Evolutionary conservation across 306 rosid species (phyloP).

Genomic region (Medicago lupulina): DNA sequence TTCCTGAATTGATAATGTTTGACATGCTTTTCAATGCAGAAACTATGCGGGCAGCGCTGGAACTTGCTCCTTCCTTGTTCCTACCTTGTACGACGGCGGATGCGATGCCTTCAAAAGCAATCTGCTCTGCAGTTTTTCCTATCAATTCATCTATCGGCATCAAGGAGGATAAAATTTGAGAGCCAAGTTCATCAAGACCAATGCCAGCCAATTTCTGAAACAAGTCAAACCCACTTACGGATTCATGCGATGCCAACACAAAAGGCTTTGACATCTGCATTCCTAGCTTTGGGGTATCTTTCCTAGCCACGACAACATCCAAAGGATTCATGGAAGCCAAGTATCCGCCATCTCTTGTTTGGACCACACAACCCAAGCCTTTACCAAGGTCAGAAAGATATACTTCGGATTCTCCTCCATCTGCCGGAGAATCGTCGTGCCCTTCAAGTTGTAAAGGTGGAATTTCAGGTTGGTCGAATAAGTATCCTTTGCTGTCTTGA

Average conservation of each 20-base stretch:
- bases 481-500: slow-evolving; percentile 55
- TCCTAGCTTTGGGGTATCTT: slow-evolving; percentile 81
- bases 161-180: slow-evolving; percentile 55
- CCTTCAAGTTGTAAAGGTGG: slow-evolving; percentile 65
- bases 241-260: slow-evolving; percentile 56
- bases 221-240: slow-evolving; percentile 73
- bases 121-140: slow-evolving; percentile 92
- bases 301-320: slow-evolving; percentile 54
- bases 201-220: slow-evolving; percentile 74
- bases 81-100: slow-evolving; percentile 87
- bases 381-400: slow-evolving; percentile 93
- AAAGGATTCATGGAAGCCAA: slow-evolving; percentile 87
- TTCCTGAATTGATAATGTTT: slow-evolving; percentile 65
- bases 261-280: slow-evolving; percentile 86
- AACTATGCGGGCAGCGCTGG: slow-evolving; percentile 81
- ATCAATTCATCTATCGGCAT: slow-evolving; percentile 82
- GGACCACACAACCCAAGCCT: slow-evolving; percentile 81
- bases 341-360: slow-evolving; percentile 87
- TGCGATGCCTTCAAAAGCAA: slow-evolving; percentile 97
- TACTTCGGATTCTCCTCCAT: slow-evolving; percentile 62
- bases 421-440: slow-evolving; percentile 42
- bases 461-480: slow-evolving; percentile 51
- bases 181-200: slow-evolving; percentile 73
- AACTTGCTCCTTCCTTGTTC: slow-evolving; percentile 90
- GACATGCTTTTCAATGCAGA: slow-evolving; percentile 71